Conservation (phyloP, 2,329 filamentous ascomycete genomes). For the Apiospora phragmitis region DNA sequence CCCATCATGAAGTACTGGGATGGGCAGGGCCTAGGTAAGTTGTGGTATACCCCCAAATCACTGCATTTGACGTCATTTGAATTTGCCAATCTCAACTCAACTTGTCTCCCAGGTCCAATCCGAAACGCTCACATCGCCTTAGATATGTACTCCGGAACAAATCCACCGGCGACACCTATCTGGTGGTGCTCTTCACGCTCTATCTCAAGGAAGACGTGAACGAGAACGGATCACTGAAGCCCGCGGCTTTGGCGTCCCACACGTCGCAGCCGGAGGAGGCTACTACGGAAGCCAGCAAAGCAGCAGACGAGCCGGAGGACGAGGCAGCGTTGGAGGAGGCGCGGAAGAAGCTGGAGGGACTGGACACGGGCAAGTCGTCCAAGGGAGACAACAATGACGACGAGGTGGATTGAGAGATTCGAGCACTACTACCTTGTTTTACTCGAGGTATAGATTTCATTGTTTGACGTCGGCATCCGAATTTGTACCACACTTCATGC, state of each 20-base stretch:
- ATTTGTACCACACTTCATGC: background rate
- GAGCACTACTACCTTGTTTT: too few relatives aligned
- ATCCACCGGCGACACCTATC: constrained; percentile 70
- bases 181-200: constrained; percentile 80
- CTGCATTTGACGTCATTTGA: constrained; percentile 11
- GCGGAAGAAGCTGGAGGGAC: constrained; percentile 34
- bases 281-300: constrained; percentile 18
- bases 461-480: background rate
- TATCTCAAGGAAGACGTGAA: constrained; percentile 67
- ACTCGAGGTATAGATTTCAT: background rate
- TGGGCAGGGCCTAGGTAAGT: constrained; percentile 73
- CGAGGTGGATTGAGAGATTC: constrained; percentile 42
- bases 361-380: constrained; percentile 17
- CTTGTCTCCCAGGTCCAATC: constrained; percentile 26
- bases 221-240: constrained; percentile 57
- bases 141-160: constrained; percentile 91
- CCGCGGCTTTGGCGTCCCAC: constrained; percentile 31
- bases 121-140: constrained; percentile 74
- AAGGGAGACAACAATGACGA: constrained; percentile 36
- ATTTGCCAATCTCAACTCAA: constrained; percentile 26
- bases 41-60: constrained; percentile 10
- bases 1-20: constrained; percentile 80
- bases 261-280: constrained; percentile 30
- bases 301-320: constrained; percentile 25
- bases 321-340: constrained; percentile 36